Percentiles rank a stretch among this genome's conserved stretches.
phyloP scores from a whole-genome alignment of 768 basidiomycete species.

The Tulasnella sp. region DNA sequence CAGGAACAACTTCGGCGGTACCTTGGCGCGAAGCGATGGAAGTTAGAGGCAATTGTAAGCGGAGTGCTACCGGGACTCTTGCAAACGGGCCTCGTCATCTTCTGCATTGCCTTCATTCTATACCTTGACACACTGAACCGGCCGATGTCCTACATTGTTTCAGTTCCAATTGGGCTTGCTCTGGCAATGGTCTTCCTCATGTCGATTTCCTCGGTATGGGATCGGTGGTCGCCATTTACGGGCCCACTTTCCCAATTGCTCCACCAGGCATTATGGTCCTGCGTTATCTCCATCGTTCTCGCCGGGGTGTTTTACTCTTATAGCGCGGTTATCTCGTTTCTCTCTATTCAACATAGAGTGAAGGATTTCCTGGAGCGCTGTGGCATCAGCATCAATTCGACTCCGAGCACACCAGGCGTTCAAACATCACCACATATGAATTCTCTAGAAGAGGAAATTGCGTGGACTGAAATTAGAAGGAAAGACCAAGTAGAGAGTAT shows the following conservation, averaged over 20 bases:
- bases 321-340: not conserved
- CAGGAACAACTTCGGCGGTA: not conserved
- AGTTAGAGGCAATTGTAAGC: not conserved
- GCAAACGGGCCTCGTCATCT: not conserved
- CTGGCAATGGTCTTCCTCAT: not conserved
- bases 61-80: not conserved
- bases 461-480: not conserved
- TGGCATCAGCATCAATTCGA: not conserved
- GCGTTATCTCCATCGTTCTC: not conserved
- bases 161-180: not conserved
- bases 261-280: not conserved
- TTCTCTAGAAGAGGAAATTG: not conserved
- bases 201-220: not conserved
- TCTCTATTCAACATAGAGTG: not conserved
- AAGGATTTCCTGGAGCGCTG: not conserved
- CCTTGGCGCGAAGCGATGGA: constrained; percentile 1
- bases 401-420: not conserved
- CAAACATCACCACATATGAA: not conserved
- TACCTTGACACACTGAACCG: not conserved
- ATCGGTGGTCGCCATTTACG: not conserved
- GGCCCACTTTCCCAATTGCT: not conserved
- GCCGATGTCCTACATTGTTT: not conserved
- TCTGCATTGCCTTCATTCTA: not conserved
- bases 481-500: not conserved
- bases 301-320: not conserved